phyloP scores from a whole-genome alignment of 2,329 filamentous ascomycete species.

The Colletotrichum sp. region DNA sequence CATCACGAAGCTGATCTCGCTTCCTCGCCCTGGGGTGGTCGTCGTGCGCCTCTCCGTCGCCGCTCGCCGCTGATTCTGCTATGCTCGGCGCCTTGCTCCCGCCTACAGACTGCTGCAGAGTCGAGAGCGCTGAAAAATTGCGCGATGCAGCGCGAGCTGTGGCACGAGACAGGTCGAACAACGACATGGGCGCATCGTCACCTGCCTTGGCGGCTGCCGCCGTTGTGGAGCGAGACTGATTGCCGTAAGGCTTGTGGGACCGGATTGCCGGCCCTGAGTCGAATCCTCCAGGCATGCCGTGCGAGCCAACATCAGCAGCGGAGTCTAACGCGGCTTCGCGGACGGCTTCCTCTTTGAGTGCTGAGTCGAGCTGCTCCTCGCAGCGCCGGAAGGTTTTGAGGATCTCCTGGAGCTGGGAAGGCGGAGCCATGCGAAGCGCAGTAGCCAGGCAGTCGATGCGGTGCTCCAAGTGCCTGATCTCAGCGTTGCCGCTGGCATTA shows the following conservation, averaged over 20 bases:
- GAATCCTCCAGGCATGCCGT: conserved; percentile 62
- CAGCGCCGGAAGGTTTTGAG: conserved; percentile 77
- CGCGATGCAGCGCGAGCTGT: conserved; percentile 63
- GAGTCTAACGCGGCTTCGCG: conserved; percentile 76
- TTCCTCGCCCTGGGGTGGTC: conserved; percentile 60
- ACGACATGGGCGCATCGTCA: conserved; percentile 67
- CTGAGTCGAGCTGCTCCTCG: conserved; percentile 75
- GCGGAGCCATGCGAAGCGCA: conserved; percentile 75
- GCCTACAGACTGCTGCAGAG: conserved; percentile 46
- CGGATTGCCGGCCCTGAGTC: conserved; percentile 37
- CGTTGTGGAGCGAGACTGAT: conserved; percentile 20
- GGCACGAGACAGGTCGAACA: conserved; percentile 68
- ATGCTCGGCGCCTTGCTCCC: conserved; percentile 25
- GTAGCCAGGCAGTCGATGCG: conserved; percentile 81
- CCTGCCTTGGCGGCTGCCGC: conserved; percentile 46
- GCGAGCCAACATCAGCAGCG: conserved; percentile 58
- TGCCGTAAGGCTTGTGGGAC: conserved; percentile 28
- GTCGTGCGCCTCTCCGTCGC: conserved; percentile 21
- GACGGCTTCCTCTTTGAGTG: conserved; percentile 69
- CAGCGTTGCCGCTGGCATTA: conserved; percentile 61
- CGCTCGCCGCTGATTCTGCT: conserved; percentile 1
- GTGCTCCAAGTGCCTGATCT: conserved; percentile 78
- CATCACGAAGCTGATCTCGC: conserved; percentile 73
- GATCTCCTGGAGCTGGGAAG: conserved; percentile 74
- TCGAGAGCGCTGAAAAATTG: conserved; percentile 62